Percentiles rank a stretch among this genome's conserved stretches.
Evolutionary conservation across 1,139 yeast genomes (phyloP).

Genomic region (Geotrichum siamense): DNA sequence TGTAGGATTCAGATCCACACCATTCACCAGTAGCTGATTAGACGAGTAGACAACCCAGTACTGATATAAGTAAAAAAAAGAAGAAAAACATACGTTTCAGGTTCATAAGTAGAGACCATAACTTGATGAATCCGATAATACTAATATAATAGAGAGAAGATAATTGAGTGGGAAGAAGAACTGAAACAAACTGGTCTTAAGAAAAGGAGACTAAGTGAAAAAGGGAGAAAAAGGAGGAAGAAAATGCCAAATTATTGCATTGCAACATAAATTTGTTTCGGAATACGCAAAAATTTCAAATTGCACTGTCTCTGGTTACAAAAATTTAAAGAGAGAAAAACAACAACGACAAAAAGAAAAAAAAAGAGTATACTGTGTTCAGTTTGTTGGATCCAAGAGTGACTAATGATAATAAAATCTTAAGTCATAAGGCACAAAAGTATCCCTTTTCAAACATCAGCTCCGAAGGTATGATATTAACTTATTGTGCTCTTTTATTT

Average conservation of each 20-base stretch:
- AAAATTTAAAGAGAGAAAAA: no score
- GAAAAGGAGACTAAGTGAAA: slow-evolving; percentile 1
- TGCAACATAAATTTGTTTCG: no score
- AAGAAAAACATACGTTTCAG: slow-evolving; percentile 13
- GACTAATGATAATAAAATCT: no score
- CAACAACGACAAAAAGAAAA: no score
- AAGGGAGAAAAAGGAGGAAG: slow-evolving; percentile 5
- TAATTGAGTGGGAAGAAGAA: slow-evolving; percentile 2
- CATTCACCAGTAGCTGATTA: neutral
- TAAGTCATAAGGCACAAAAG: no score
- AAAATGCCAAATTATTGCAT: no score
- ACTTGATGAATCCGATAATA: slow-evolving; percentile 4
- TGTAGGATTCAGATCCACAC: no score
- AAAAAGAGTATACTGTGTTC: slow-evolving; percentile 8
- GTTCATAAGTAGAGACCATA: slow-evolving; percentile 18
- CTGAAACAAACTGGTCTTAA: neutral
- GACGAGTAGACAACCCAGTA: neutral
- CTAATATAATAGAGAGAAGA: neutral
- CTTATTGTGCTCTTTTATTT: no score
- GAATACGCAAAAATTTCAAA: no score
- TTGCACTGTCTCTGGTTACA: no score
- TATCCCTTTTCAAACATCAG: no score
- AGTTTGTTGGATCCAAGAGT: neutral
- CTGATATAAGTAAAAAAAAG: neutral
- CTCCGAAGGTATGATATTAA: no score